A percentile compares a stretch with the other conserved stretches of the same genome.
Conservation (phyloP, 176 grass and related monocot genomes). For the Metroxylon sagu region DNA sequence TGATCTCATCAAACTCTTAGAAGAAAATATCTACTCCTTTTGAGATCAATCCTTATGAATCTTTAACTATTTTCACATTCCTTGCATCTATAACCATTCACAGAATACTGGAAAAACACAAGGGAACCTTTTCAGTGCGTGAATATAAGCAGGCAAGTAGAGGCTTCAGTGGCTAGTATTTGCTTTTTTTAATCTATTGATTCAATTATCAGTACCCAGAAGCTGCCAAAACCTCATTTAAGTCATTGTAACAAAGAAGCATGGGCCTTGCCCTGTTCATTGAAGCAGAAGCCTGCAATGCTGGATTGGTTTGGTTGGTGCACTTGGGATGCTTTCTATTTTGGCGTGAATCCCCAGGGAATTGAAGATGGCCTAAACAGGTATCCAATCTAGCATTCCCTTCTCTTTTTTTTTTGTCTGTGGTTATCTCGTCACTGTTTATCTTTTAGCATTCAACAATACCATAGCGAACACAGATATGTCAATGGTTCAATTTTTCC, state of each 20-base stretch:
- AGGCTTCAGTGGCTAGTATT: neutral
- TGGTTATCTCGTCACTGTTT: too few species aligned
- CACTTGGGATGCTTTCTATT: slow-evolving; percentile 31
- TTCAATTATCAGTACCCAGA: too few species aligned
- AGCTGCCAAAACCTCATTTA: too few species aligned
- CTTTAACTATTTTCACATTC: neutral
- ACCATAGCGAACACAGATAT: too few species aligned
- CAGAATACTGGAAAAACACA: slow-evolving; percentile 21
- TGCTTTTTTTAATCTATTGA: neutral
- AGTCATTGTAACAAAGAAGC: too few species aligned
- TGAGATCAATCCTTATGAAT: neutral
- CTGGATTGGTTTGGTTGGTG: slow-evolving; percentile 27
- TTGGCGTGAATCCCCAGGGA: slow-evolving; percentile 21
- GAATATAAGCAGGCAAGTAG: slow-evolving; percentile 17
- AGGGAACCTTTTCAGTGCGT: slow-evolving; percentile 21
- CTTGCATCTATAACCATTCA: neutral
- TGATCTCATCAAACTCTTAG: neutral
- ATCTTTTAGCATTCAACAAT: too few species aligned
- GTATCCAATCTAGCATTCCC: neutral
- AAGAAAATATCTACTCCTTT: neutral
- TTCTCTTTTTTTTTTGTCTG: neutral
- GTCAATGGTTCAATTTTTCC: too few species aligned
- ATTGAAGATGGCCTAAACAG: slow-evolving; percentile 23
- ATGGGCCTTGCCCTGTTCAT: neutral
- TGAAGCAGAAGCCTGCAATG: slow-evolving; percentile 22